A percentile compares a stretch with the other conserved stretches of the same genome.
These are phyloP conservation scores for Calophaca sinica DNA, from an alignment of 306 rosid genomes.

Conservation along the genomic window DNA sequence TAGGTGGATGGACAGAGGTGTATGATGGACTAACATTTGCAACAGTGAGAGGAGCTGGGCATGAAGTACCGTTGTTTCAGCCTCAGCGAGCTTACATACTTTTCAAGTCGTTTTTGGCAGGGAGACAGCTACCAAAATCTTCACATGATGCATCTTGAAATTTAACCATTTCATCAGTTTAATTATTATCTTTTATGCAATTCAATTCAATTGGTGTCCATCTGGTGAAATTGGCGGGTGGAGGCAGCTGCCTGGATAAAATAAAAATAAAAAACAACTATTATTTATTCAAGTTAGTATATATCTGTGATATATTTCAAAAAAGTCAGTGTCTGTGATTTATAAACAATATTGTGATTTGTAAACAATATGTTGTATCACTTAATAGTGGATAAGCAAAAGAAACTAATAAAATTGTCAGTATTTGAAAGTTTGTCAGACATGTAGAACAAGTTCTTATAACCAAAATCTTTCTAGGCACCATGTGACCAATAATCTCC, in stretches of 20 bases:
- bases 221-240: constrained; percentile 30
- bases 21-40: constrained; percentile 83
- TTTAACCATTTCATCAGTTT: neutral
- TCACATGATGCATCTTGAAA: constrained; percentile 34
- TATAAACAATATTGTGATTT: neutral
- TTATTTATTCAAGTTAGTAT: constrained; percentile 44
- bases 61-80: constrained; percentile 83
- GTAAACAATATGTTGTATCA: constrained; percentile 21
- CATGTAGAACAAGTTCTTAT: neutral
- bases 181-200: neutral
- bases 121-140: constrained; percentile 65
- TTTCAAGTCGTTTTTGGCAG: constrained; percentile 78
- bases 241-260: constrained; percentile 19
- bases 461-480: no score
- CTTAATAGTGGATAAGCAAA: constrained; percentile 4
- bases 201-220: constrained; percentile 38
- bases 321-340: no score
- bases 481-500: no score
- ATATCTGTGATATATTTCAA: neutral
- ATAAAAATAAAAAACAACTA: constrained; percentile 34
- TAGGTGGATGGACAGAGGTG: constrained; percentile 92
- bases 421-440: neutral
- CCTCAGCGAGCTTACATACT: constrained; percentile 69
- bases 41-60: constrained; percentile 90
- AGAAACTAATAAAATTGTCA: constrained; percentile 23